Evolutionary conservation across 2,329 filamentous ascomycete species (phyloP), one percentile per base, ranked within the genome.

Genomic region (Microsporum canis): DNA sequence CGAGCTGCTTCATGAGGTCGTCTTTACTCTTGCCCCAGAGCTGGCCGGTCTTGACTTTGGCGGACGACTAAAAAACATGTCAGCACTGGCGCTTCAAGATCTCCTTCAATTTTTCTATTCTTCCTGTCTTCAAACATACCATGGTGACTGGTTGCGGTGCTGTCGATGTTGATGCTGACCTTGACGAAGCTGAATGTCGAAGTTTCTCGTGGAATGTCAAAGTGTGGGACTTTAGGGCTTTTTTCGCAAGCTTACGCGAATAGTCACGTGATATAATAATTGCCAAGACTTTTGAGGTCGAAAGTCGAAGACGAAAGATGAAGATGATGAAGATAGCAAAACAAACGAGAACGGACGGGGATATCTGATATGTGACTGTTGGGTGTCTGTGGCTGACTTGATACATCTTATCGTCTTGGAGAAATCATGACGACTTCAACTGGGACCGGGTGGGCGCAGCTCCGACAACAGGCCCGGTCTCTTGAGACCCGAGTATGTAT

Each of bases 21-120:
- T 96, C 90, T 88, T 97, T 97, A 88, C 85, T 91, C 90, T 99
- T 99, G 83, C 85, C 86, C 94, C 94, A 97, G 80, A 99, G 90
- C 82, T 89, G 85, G 82, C 85, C 85, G 79, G 92, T 87, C 88
- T 96, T 97, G 81, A 99, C 90, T 85, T 86, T 85, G 71, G 78
- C 79, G 73, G 81, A 77, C 78, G 84, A 85, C 82, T 84, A 71
- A 57, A 57, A 57, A 57, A 12, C 51, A 34, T n/a, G 33, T 57
- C 8, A 55, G 56, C 57, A 63, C 3, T 23, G 49, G 29, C 29
- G 12, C 49, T 6, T 53, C 49, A n/a, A 14, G 17, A 33, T 53
- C 1, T n/a, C 49, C 3, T 61, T 62, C 60, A 23, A 23, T 23
- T 23, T 23, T 23, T 23, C 17, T 23, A 23, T 65, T 65, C 71